A percentile compares a stretch with the other conserved stretches of the same genome.
phyloP scores from a whole-genome alignment of 2,329 filamentous ascomycete genomes.

The Trichoderma oligosporum region DNA sequence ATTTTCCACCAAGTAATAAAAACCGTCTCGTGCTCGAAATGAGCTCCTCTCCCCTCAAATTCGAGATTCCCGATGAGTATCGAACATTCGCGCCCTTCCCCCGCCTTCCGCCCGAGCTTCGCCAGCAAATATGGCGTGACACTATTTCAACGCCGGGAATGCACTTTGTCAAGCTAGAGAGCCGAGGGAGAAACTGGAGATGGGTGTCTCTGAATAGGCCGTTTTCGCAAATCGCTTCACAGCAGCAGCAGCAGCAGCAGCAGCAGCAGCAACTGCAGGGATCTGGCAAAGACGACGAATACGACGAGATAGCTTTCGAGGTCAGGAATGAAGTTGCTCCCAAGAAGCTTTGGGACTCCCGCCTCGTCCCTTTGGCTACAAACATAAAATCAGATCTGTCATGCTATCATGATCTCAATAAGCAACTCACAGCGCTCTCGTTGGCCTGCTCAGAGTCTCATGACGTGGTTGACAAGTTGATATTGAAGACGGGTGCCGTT shows the following conservation, averaged over 20 bases:
- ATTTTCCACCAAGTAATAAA: not conserved
- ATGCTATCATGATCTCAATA: slow-evolving; percentile 30
- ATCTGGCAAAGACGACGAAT: slow-evolving; percentile 19
- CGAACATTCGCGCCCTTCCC: slow-evolving; percentile 33
- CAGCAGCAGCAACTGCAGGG: too few species aligned
- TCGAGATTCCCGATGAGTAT: slow-evolving; percentile 31
- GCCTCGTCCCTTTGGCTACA: slow-evolving; percentile 28
- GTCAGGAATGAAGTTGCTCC: slow-evolving; percentile 26
- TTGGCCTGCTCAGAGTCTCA: slow-evolving; percentile 30
- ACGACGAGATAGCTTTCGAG: slow-evolving; percentile 26
- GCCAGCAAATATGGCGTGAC: slow-evolving; percentile 34
- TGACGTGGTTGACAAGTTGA: slow-evolving; percentile 23
- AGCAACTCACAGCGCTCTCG: slow-evolving; percentile 28
- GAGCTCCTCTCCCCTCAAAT: slow-evolving; percentile 26
- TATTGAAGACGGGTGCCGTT: slow-evolving; percentile 25
- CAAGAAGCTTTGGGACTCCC: slow-evolving; percentile 21
- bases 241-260: too few species aligned
- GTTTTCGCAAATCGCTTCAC: not conserved
- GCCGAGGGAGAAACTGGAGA: slow-evolving; percentile 23
- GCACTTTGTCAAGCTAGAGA: slow-evolving; percentile 34
- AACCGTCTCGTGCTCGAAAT: not conserved
- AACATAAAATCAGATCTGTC: slow-evolving; percentile 33
- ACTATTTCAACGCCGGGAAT: slow-evolving; percentile 34
- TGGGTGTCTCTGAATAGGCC: slow-evolving; percentile 23
- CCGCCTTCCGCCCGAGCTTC: slow-evolving; percentile 35